Evolutionary conservation across 805 yeast genomes (phyloP), one percentile per base, ranked within the genome.

Genomic region (Candida silvicultrix): DNA sequence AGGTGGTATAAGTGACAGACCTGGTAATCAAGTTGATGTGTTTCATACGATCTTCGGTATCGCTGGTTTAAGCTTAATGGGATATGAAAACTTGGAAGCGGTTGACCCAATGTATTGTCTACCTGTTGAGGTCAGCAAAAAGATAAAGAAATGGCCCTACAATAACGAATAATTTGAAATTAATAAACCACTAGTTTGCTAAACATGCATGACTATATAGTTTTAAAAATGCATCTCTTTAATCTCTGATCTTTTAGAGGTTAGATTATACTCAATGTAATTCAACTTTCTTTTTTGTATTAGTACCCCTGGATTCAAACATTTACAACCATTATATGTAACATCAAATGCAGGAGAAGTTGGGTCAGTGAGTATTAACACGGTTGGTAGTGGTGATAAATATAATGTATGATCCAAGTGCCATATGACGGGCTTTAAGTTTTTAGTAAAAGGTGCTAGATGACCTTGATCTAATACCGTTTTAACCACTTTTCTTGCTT

Each of bases 1-100:
- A 12, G 99, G 99, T 29, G 99, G 99, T 0, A 83, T 94, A 36
- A 82, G 96, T 48, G 99, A 94, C 64, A 70, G 99, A 21, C 86
- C 89, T 10, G 96, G 83, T 40, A 89, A 95, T 60, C 89, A 85
- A 62, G 90, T 83, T 2, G 99, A 94, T 61, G 94, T 94, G 0
- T 94, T 80, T 60, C 99, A 94, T 61, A 94, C 99, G 0, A 71
- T 83, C 16, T 94, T 94, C 65, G 96, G 96, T 0, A 67, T 92
- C 19, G 84, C 97, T 0, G 99, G 97, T 0, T 69, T 94, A 47
- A 82, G 95, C 57, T 65, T 94, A 44, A 71, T 90, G 65, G 85
- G 85, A 2, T 77, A 66, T 46, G 80, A 78, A 16, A 67, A 71
- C 40, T 67, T 92, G 23, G 73, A 65, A n/a, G 69, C 71, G 5